Percentiles rank a stretch among this genome's conserved stretches.
These are phyloP conservation scores for Cladosporium sphaerospermum DNA, from an alignment of 2,329 filamentous ascomycete genomes.

Conservation along the genomic window DNA sequence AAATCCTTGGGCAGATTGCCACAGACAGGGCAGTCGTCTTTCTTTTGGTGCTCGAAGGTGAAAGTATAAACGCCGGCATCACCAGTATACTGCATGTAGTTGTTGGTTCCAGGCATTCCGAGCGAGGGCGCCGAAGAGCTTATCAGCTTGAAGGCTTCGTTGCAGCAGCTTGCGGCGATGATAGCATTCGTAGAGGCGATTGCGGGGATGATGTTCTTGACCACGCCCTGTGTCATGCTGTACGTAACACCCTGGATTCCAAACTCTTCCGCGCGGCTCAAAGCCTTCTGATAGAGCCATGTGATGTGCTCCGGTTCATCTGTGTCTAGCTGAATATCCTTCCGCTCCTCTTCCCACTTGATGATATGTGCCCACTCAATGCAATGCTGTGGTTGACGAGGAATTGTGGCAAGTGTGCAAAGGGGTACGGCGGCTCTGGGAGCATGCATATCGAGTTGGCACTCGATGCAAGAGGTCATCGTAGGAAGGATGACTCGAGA, in stretches of 20 bases:
- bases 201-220: constrained; percentile 98
- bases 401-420: constrained; percentile 93
- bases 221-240: constrained; percentile 89
- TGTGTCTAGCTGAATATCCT: constrained; percentile 79
- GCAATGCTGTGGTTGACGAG: constrained; percentile 93
- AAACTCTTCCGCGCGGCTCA: constrained; percentile 76
- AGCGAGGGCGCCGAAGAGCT: constrained; percentile 76
- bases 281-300: constrained; percentile 88
- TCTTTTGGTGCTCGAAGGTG: constrained; percentile 91
- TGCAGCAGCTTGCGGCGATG: constrained; percentile 90
- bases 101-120: constrained; percentile 61
- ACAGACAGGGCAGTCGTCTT: constrained; percentile 91
- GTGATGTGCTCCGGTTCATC: constrained; percentile 95
- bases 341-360: constrained; percentile 72
- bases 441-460: constrained; percentile 96
- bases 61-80: constrained; percentile 96
- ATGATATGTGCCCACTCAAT: constrained; percentile 99
- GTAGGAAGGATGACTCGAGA: constrained; percentile 86
- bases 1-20: constrained; percentile 75
- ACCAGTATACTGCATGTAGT: constrained; percentile 99
- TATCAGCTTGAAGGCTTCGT: constrained; percentile 91
- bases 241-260: constrained; percentile 91
- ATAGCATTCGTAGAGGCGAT: constrained; percentile 98
- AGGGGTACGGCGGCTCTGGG: constrained; percentile 95
- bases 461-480: constrained; percentile 94